These are phyloP conservation scores for Pecoramyces ruminantium DNA, from an alignment of 192 early-diverging fungal species.

Conservation along the genomic window DNA sequence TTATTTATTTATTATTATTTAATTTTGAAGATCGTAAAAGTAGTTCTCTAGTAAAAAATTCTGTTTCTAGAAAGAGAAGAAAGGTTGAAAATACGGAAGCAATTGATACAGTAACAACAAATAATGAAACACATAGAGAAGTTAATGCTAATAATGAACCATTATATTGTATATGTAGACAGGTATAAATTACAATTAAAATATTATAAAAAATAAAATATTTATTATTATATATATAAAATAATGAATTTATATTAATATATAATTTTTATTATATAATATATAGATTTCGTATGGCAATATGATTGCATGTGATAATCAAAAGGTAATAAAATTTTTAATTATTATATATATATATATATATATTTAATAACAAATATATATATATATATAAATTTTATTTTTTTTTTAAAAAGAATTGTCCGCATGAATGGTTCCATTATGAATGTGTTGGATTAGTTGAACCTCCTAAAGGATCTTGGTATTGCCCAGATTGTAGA, in stretches of 20 bases:
- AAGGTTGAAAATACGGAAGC: not conserved
- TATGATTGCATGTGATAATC: slow-evolving; percentile 89
- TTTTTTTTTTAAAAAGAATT: not conserved
- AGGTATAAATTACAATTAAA: not conserved
- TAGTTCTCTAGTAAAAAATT: not conserved
- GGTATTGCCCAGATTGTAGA: slow-evolving; percentile 81
- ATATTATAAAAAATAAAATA: too few species aligned
- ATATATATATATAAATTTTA: too few species aligned
- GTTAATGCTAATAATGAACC: not conserved
- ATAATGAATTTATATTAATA: too few species aligned
- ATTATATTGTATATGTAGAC: not conserved
- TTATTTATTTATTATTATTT: too few species aligned
- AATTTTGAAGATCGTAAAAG: not conserved
- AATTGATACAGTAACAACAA: not conserved
- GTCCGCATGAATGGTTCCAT: slow-evolving; percentile 85
- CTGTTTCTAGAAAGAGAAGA: not conserved
- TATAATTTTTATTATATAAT: too few species aligned
- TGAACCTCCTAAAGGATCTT: slow-evolving; percentile 76
- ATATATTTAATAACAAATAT: too few species aligned
- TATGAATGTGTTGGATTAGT: slow-evolving; percentile 78
- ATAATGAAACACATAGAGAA: not conserved
- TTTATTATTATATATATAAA: too few species aligned
- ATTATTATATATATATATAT: too few species aligned
- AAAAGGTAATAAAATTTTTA: slow-evolving; percentile 60
- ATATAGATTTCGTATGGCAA: slow-evolving; percentile 82